Conservation (phyloP, 495 filamentous ascomycete genomes). For the Cladorrhinum samala region DNA sequence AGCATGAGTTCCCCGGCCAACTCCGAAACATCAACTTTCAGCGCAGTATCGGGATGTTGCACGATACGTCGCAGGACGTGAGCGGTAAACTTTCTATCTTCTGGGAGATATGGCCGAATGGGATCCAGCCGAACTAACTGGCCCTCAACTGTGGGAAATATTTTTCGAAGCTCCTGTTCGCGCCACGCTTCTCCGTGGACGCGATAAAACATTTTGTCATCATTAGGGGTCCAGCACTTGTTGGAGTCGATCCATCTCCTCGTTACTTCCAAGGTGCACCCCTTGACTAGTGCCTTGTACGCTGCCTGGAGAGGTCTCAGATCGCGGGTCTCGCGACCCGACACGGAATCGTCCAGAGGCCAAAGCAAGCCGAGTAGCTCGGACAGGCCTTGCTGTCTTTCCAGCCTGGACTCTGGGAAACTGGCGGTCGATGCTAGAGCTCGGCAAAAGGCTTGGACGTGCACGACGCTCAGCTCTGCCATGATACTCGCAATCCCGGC, state of each 20-base stretch:
- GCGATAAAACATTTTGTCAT: background rate
- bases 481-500: constrained; percentile 15
- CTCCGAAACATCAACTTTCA: background rate
- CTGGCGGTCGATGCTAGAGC: constrained; percentile 8
- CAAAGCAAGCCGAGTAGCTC: constrained; percentile 9
- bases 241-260: background rate
- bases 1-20: background rate
- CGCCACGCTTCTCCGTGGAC: background rate
- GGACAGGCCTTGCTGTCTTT: constrained; percentile 10
- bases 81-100: background rate
- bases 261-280: constrained; percentile 10
- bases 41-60: background rate
- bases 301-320: constrained; percentile 9
- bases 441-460: constrained; percentile 19
- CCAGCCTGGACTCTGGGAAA: background rate
- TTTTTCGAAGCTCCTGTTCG: background rate
- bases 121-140: background rate
- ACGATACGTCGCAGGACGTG: background rate
- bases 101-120: background rate
- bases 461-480: constrained; percentile 17
- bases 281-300: constrained; percentile 18
- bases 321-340: constrained; percentile 1
- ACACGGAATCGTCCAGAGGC: background rate
- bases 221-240: background rate
- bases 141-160: background rate